Base-by-base conservation (phyloP, 2,329 filamentous ascomycete genomes). In the Colletotrichum sp. region DNA sequence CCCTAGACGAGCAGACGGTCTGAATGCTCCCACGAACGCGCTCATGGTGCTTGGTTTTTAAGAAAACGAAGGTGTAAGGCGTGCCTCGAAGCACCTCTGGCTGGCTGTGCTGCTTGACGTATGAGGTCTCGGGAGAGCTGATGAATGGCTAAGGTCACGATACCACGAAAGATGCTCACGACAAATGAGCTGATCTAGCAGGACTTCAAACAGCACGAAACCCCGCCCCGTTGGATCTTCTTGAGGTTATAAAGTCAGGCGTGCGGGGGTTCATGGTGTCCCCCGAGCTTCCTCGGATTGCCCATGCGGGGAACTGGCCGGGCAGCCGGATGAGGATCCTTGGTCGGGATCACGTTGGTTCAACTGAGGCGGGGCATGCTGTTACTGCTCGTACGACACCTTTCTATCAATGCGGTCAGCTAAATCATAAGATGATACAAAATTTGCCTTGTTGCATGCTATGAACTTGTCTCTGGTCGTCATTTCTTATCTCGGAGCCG, bases 21-120 rank as follows among this genome's bases (percentile, higher is more conserved):
- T 68, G 26, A 72, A 30, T n/a, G 73, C 70, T 75, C 70, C 70
- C 28, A 28, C 43, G 8, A 68, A 59, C 14, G 70, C 70, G 34
- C 57, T 75, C 73, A 75, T 75, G 14, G n/a, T 71, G 36, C 12
- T n/a, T 8, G 14, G 21, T 55, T 4, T 43, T 48, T 36, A 26
- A 18, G n/a, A 24, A 3, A 24, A 4, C 7, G 21, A 28, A 21
- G 30, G 18, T 24, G 16, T 39, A 28, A 24, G 60, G 26, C 1
- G 4, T 4, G 39, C 39, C 16, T 43, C 39, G 21, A 59, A 30
- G 24, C 14, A 59, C 12, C 4, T 26, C 24, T 16, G 52, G 52
- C 24, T 16, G 52, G 52, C n/a, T 57, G 2, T 26, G 52, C n/a
- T 24, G 24, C 52, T 57, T 28, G 18, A 14, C 1, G 12, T 61